phyloP scores from a whole-genome alignment of 805 yeast species.

The Candida manassasensis region DNA sequence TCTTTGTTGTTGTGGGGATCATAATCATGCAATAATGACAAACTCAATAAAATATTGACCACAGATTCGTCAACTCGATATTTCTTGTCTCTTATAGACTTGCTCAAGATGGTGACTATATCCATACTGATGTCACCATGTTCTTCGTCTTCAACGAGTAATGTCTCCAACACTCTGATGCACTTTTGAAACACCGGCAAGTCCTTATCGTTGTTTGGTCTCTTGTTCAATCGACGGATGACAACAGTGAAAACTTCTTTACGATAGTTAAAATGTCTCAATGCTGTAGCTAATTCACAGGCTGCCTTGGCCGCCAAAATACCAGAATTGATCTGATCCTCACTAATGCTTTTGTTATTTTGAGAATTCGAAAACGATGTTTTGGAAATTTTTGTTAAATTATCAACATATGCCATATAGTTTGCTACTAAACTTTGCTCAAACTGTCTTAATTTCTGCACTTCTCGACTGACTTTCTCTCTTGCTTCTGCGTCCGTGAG shows the following conservation, averaged over 20 bases:
- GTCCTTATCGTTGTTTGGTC: slow-evolving; percentile 47
- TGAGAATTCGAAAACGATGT: slow-evolving; percentile 34
- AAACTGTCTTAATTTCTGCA: slow-evolving; percentile 68
- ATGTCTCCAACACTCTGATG: slow-evolving; percentile 59
- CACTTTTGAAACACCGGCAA: slow-evolving; percentile 51
- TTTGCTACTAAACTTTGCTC: slow-evolving; percentile 73
- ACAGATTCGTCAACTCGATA: slow-evolving; percentile 83
- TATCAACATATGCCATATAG: slow-evolving; percentile 63
- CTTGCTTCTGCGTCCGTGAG: slow-evolving; percentile 74
- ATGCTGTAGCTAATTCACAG: slow-evolving; percentile 62
- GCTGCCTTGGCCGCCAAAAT: slow-evolving; percentile 68
- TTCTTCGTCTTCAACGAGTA: slow-evolving; percentile 71
- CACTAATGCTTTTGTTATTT: slow-evolving; percentile 27
- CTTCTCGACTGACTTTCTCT: slow-evolving; percentile 81
- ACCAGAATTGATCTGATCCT: slow-evolving; percentile 42
- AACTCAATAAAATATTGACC: slow-evolving; percentile 63
- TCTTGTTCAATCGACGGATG: slow-evolving; percentile 61
- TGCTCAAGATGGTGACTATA: slow-evolving; percentile 59
- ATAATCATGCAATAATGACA: slow-evolving; percentile 63
- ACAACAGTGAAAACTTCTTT: slow-evolving; percentile 67
- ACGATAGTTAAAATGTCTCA: slow-evolving; percentile 77
- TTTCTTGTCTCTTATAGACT: slow-evolving; percentile 66
- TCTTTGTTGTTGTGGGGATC: slow-evolving; percentile 56
- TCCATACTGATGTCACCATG: slow-evolving; percentile 80
- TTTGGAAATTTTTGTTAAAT: slow-evolving; percentile 42